Base-by-base conservation (phyloP, 2,329 filamentous ascomycete species). In the Pyricularia pennisetigena region DNA sequence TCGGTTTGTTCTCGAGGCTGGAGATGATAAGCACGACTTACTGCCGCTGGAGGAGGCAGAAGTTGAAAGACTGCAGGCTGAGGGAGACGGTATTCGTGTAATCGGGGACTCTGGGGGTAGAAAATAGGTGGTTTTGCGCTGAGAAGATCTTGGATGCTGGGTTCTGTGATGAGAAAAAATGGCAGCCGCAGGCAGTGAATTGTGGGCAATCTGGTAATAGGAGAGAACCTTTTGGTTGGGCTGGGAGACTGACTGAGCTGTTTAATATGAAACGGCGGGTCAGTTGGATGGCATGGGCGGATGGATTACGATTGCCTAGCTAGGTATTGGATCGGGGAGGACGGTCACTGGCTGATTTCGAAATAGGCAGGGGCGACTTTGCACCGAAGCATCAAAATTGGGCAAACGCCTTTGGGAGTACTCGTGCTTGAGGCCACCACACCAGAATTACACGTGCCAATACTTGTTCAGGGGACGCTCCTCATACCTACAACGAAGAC, bases 1-100 rank as follows among this genome's bases (percentile, higher is more conserved):
- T 30, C 85, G 90, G 67, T 86, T 87, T 73, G 80, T 97, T 24
- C 76, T 88, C 61, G 78, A 77, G 32, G 76, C 71, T 9, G 67
- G 61, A 5, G 64, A 20, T 20, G 35, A 49, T 3, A 54, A 26
- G 8, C 65, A 49, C 2, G 54, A 70, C 29, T 67, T 61, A n/a
- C 71, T 76, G 28, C 70, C 72, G 35, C 72, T 75, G 12, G 75
- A 77, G 69, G 75, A 77, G 70, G 69, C 71, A 16, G 74, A 75
- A 29, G 68, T 72, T 23, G 62, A 64, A 35, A 71, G 71, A 6
- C 64, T 70, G 32, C 59, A 69, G 24, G 69, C 70, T 0, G 70
- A 63, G 0, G 70, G 74, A 59, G 71, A 72, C n/a, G 71, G 71
- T 26, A 54, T 72, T 9, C 28, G 67, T 14, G 64, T 72, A 35